A percentile compares a stretch with the other conserved stretches of the same genome.
These are phyloP conservation scores for Russula sp. DNA, from an alignment of 768 basidiomycete genomes.

Conservation along the genomic window DNA sequence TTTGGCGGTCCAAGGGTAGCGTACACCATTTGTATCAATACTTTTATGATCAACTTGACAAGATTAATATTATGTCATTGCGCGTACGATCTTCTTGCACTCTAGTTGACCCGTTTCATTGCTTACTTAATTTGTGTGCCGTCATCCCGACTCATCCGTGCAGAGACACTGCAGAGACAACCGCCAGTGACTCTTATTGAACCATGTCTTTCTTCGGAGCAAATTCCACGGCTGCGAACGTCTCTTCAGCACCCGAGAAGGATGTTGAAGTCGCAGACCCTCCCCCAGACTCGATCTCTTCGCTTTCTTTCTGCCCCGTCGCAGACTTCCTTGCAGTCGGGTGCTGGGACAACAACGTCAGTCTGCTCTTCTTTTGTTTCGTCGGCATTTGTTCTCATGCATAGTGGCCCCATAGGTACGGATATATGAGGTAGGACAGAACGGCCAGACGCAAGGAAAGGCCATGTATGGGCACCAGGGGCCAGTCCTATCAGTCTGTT, in stretches of 20 bases:
- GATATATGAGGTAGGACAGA: conserved; percentile 82
- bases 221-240: conserved; percentile 38
- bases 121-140: conserved; percentile 32
- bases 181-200: neutral
- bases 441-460: conserved; percentile 81
- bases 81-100: neutral
- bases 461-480: conserved; percentile 90
- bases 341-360: conserved; percentile 90
- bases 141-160: too few species aligned
- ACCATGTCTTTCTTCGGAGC: conserved; percentile 46
- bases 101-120: neutral
- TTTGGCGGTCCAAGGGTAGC: neutral
- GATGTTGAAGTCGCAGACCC: conserved; percentile 81
- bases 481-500: conserved; percentile 83
- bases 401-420: conserved; percentile 56
- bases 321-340: conserved; percentile 90
- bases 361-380: conserved; percentile 30
- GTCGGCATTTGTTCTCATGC: neutral
- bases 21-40: neutral
- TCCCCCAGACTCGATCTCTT: conserved; percentile 84
- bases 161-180: conserved; percentile 1
- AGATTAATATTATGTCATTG: neutral
- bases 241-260: conserved; percentile 51
- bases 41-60: neutral
- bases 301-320: conserved; percentile 76